phyloP scores from a whole-genome alignment of 2,329 filamentous ascomycete genomes.

The Cladosporium sp. region DNA sequence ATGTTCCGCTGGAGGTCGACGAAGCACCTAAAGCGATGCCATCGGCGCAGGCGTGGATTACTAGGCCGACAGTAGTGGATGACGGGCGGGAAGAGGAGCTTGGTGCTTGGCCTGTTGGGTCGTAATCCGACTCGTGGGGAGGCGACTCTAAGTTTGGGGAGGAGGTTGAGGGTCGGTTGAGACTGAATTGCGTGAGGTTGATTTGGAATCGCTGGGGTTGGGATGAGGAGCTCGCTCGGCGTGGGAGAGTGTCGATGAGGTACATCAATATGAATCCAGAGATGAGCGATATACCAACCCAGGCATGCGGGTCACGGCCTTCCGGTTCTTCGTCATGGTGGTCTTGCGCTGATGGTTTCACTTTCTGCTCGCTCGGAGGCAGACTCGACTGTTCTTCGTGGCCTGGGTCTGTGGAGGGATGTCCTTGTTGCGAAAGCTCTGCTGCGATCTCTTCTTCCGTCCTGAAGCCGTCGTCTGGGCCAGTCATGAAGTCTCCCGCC shows the following conservation, averaged over 20 bases:
- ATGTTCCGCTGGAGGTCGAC: conserved; percentile 53
- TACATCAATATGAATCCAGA: conserved; percentile 96
- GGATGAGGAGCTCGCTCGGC: conserved; percentile 60
- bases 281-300: conserved; percentile 82
- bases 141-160: conserved; percentile 23
- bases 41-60: conserved; percentile 92
- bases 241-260: conserved; percentile 80
- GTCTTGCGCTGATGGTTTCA: neutral
- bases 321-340: conserved; percentile 21
- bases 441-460: conserved; percentile 15
- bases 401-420: conserved; percentile 16
- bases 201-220: conserved; percentile 73
- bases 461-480: conserved; percentile 29
- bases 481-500: conserved; percentile 19
- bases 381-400: conserved; percentile 14
- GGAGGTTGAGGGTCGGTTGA: conserved; percentile 37
- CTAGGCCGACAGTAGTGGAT: conserved; percentile 75
- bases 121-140: conserved; percentile 19
- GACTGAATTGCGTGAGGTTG: conserved; percentile 72
- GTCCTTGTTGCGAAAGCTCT: conserved; percentile 12
- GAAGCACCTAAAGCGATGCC: conserved; percentile 95
- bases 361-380: conserved; percentile 5
- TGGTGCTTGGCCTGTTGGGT: conserved; percentile 31
- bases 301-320: conserved; percentile 60
- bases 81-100: conserved; percentile 26